Evolutionary conservation across 805 yeast genomes (phyloP).

Genomic region (Maudiozyma bulderi): DNA sequence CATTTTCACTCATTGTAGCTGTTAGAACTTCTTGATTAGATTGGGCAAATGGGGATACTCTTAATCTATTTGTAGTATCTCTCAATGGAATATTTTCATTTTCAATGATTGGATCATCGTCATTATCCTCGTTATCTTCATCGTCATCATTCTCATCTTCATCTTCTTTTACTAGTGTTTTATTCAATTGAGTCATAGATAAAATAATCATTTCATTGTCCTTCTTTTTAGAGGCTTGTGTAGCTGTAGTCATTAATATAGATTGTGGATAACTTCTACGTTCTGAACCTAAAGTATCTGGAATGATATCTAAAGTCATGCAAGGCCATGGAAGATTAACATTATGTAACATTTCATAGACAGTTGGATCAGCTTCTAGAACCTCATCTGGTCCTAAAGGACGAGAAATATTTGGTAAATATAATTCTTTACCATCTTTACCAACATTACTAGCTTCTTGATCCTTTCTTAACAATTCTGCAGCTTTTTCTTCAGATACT

Average conservation of each 20-base stretch:
- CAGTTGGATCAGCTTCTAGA: slow-evolving; percentile 91
- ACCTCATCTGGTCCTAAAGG: slow-evolving; percentile 95
- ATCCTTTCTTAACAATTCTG: slow-evolving; percentile 32
- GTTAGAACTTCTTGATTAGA: slow-evolving; percentile 64
- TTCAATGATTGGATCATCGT: slow-evolving; percentile 79
- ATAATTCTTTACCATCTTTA: slow-evolving; percentile 39
- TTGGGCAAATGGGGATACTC: slow-evolving; percentile 70
- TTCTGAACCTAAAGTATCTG: slow-evolving; percentile 79
- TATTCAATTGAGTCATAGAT: slow-evolving; percentile 71
- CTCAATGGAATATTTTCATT: slow-evolving; percentile 68
- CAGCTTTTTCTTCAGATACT: slow-evolving; percentile 29
- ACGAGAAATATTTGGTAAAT: slow-evolving; percentile 78
- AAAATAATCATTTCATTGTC: slow-evolving; percentile 84
- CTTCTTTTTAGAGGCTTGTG: slow-evolving; percentile 80
- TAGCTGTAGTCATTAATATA: slow-evolving; percentile 77
- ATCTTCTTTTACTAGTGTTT: slow-evolving; percentile 80
- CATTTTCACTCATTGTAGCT: slow-evolving; percentile 82
- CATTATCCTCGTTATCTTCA: slow-evolving; percentile 57
- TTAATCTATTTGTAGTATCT: slow-evolving; percentile 80
- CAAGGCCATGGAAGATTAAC: slow-evolving; percentile 97
- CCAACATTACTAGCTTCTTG: slow-evolving; percentile 29
- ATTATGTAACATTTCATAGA: slow-evolving; percentile 92
- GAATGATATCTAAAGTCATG: slow-evolving; percentile 78
- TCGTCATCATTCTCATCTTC: slow-evolving; percentile 67
- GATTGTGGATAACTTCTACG: slow-evolving; percentile 87